A percentile compares a stretch with the other conserved stretches of the same genome.
Conservation (phyloP, 164 flowering plant genomes). For the Warburgia ugandensis region DNA sequence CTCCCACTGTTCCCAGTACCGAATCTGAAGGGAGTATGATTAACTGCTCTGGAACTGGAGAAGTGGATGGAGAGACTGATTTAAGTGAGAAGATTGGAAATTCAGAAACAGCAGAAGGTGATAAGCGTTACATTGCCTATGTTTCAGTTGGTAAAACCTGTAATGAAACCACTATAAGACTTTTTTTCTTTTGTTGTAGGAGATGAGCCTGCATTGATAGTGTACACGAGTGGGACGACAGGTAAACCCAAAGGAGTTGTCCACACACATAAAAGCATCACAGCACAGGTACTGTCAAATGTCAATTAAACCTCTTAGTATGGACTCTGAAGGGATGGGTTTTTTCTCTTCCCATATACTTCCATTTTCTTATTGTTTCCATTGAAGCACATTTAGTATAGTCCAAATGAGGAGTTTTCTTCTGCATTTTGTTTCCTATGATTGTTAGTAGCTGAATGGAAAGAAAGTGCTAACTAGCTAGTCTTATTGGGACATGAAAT, state of each 20-base stretch:
- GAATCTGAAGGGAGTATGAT: constrained; percentile 5
- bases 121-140: constrained; percentile 3
- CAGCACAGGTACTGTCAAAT: constrained; percentile 57
- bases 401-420: not conserved
- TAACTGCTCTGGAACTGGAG: constrained; percentile 20
- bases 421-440: not conserved
- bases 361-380: not conserved
- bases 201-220: constrained; percentile 71
- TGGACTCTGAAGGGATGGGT: not conserved
- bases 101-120: constrained; percentile 33
- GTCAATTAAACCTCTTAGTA: not conserved
- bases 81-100: constrained; percentile 20
- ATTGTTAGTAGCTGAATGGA: too few species aligned
- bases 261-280: constrained; percentile 80
- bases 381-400: not conserved
- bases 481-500: too few species aligned
- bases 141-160: not conserved
- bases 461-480: too few species aligned
- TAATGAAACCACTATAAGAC: not conserved
- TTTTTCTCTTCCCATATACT: not conserved
- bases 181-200: constrained; percentile 22
- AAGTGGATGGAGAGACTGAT: constrained; percentile 16
- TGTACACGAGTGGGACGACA: constrained; percentile 98
- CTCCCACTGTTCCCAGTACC: constrained; percentile 51
- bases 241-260: constrained; percentile 99